Base-by-base conservation (phyloP, 345 rosid species). In the Odontarrhena argentea region DNA sequence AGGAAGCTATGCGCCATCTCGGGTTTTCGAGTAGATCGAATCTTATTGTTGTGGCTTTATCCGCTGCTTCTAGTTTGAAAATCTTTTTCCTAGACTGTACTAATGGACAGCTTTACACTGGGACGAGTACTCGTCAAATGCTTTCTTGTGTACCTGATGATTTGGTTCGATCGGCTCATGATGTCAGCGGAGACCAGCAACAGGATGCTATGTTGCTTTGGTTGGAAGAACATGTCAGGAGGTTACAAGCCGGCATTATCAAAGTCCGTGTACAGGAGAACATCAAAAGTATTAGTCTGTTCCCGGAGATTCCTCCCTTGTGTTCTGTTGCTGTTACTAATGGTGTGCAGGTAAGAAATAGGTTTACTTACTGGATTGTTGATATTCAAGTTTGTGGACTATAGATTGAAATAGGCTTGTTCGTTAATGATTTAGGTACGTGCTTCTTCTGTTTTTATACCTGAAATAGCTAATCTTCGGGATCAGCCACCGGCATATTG, bases 161-260 rank as follows among this genome's bases (percentile, higher is more conserved):
- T 56, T 74, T 94, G 67, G 63, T 88, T 65, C 69, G 55, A 4
- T 81, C 90, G 11, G 83, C 74, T 58, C 85, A 82, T 67, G 83
- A 83, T 65, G 12, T 44, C 32, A 65, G 47, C 12, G 64, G 74
- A 2, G 81, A 85, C 50, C 76, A 77, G 43, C 82, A 80, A 59
- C 96, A 86, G 68, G 99, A 94, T 60, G 99, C 79, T 4, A 74
- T 88, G 88, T 55, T 94, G 65, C 84, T 91, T 26, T 94, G 99
- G 99, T 71, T 91, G 71, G 97, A 94, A 81, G 96, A 94, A 69
- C 99, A 94, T 53, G 82, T 55, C 2, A 75, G 76, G 14, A 79
- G 93, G 40, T 77, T 91, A 76, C 81, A 83, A 68, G 65, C 55
- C 56, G 96, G 96, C 15, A 73, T 57, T 43, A 82, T 88, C 44